Evolutionary conservation across 2,329 filamentous ascomycete species (phyloP).

Genomic region (Aspergillus calidoustus): DNA sequence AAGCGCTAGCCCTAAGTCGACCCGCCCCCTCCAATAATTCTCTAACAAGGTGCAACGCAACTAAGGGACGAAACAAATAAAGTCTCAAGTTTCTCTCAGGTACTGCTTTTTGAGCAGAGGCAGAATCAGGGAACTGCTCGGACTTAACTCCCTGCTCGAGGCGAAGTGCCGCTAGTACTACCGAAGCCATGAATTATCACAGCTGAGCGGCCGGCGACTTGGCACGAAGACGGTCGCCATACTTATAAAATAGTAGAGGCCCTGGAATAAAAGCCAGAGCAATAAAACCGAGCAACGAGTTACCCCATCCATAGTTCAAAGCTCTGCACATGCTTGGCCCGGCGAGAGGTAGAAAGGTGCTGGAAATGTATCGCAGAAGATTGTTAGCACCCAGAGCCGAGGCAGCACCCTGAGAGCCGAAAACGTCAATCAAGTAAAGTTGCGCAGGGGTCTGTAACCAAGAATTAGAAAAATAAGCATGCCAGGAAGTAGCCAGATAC

Average conservation of each 20-base stretch:
- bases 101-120: not conserved
- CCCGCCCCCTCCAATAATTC: not conserved
- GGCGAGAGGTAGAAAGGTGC: constrained; percentile 61
- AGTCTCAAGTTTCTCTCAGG: not conserved
- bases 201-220: not conserved
- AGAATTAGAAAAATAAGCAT: not conserved
- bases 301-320: constrained; percentile 59
- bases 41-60: not conserved
- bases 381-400: constrained; percentile 59
- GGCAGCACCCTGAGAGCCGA: constrained; percentile 36
- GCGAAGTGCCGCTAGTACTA: not conserved
- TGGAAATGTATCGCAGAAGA: not conserved
- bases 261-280: constrained; percentile 53
- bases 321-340: constrained; percentile 35
- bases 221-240: not conserved
- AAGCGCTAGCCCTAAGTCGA: not conserved
- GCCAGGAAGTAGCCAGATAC: not conserved
- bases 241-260: constrained; percentile 31
- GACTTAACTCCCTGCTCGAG: not conserved
- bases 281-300: constrained; percentile 57
- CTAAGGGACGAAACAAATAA: not conserved
- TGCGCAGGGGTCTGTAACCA: constrained; percentile 23
- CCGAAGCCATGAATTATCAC: not conserved
- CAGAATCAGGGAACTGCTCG: not conserved
- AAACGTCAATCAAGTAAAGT: constrained; percentile 42